These are phyloP conservation scores for Ophiocordyceps australis DNA, from an alignment of 2,329 filamentous ascomycete species.

Conservation along the genomic window DNA sequence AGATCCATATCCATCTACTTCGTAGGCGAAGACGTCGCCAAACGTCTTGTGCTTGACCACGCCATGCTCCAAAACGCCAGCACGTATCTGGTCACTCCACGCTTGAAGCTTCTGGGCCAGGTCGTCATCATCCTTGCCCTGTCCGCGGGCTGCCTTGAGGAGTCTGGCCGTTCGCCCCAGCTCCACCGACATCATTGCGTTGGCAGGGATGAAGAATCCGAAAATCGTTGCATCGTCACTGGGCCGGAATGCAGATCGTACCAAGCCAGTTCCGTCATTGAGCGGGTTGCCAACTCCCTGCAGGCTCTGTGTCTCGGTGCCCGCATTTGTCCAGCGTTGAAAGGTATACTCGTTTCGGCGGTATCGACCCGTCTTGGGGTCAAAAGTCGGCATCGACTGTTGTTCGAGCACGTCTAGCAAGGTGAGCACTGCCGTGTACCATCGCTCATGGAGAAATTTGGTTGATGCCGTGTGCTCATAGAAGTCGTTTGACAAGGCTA, in stretches of 20 bases:
- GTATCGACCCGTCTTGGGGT: slow-evolving; percentile 44
- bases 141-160: slow-evolving; percentile 41
- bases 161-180: slow-evolving; percentile 56
- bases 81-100: slow-evolving; percentile 44
- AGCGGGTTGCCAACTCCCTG: slow-evolving; percentile 81
- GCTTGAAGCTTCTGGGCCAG: slow-evolving; percentile 36
- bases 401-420: slow-evolving; percentile 57
- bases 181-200: slow-evolving; percentile 91
- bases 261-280: slow-evolving; percentile 63
- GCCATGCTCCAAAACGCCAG: slow-evolving; percentile 72
- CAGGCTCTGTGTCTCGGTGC: slow-evolving; percentile 80
- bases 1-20: slow-evolving; percentile 76
- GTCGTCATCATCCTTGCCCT: slow-evolving; percentile 30
- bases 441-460: slow-evolving; percentile 62
- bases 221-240: slow-evolving; percentile 91
- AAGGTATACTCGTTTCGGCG: slow-evolving; percentile 72
- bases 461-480: slow-evolving; percentile 60
- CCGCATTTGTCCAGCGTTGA: slow-evolving; percentile 57
- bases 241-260: slow-evolving; percentile 83
- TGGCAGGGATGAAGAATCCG: slow-evolving; percentile 87
- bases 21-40: slow-evolving; percentile 68
- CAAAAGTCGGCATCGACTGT: slow-evolving; percentile 69
- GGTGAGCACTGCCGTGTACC: slow-evolving; percentile 60
- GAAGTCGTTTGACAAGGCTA: slow-evolving; percentile 74
- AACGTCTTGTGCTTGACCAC: slow-evolving; percentile 59